Evolutionary conservation across 1,284 basidiomycete species (phyloP), one percentile per base, ranked within the genome.

Genomic region (Hypsizygus ulmarius): DNA sequence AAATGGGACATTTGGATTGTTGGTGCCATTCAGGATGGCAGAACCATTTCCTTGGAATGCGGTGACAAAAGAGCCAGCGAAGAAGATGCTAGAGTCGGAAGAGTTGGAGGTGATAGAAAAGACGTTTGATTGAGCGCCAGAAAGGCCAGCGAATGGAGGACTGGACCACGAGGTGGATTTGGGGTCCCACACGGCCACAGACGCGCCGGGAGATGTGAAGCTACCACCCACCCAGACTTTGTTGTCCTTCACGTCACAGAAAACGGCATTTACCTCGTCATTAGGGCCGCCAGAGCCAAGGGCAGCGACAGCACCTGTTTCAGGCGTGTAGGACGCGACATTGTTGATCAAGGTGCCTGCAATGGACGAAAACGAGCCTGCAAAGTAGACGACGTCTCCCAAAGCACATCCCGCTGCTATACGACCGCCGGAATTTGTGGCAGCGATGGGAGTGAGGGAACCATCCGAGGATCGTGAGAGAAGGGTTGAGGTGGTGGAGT

Each of bases 201-300:
- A 82, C 16, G 81, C 78, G 10, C 75, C 77, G 6, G 83, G 84
- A 6, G 81, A 81, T 3, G 79, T 77, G 67, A 98, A 97, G 27
- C 69, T 72, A 18, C 96, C 96, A 21, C 93, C 93, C 15, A 79
- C 86, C 87, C 95, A 96, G 38, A 99, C 71, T 56, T 84, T 81
- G 54, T 75, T 72, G 52, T 81, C 76, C 39, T 74, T 70, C 9
- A 75, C 59, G 67, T 97, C 93, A 68, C 96, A 99, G 57, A 80
- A 90, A n/a, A 97, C 59, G 1, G 92, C 72, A 45, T 80, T 72
- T 5, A 97, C 79, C 38, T 76, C 70, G 34, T 90, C 93, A 55
- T 93, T 78, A 21, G 87, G 81, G 9, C 82, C 79, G 44, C 69
- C 71, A 5, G 73, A 75, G 36, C 80, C 81, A 11, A 89, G 70